A percentile compares a stretch with the other conserved stretches of the same genome.
phyloP scores from a whole-genome alignment of 805 yeast genomes.

The Yamadazyma kitorensis region DNA sequence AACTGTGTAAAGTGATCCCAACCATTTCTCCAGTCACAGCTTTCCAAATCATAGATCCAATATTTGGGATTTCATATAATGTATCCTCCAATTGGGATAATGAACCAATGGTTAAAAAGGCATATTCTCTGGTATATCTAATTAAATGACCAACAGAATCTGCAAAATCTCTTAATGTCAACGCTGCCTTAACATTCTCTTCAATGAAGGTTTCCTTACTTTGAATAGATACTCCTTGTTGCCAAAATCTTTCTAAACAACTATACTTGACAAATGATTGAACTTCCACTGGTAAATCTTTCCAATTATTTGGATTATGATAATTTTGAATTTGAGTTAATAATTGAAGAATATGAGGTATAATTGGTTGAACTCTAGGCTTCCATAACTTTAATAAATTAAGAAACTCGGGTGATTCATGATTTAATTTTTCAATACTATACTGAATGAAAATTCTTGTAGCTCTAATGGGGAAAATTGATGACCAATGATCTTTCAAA shows the following conservation, averaged over 20 bases:
- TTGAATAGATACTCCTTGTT: slow-evolving; percentile 93
- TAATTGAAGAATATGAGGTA: slow-evolving; percentile 86
- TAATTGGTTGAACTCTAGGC: slow-evolving; percentile 86
- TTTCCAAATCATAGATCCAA: slow-evolving; percentile 73
- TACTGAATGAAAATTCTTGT: slow-evolving; percentile 94
- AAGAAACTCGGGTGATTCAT: slow-evolving; percentile 70
- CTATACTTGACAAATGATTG: slow-evolving; percentile 89
- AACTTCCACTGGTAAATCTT: slow-evolving; percentile 79
- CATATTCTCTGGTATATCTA: slow-evolving; percentile 94
- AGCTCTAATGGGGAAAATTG: slow-evolving; percentile 92
- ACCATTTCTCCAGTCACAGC: slow-evolving; percentile 82
- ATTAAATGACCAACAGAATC: slow-evolving; percentile 96
- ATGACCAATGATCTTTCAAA: slow-evolving; percentile 88
- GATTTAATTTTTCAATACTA: slow-evolving; percentile 86
- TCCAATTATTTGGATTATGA: slow-evolving; percentile 93
- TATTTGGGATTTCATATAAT: slow-evolving; percentile 78
- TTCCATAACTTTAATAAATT: slow-evolving; percentile 78
- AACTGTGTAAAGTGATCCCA: slow-evolving; percentile 90
- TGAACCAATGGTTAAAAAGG: slow-evolving; percentile 84
- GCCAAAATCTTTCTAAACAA: slow-evolving; percentile 96
- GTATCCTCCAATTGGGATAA: slow-evolving; percentile 88
- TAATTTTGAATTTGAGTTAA: slow-evolving; percentile 90
- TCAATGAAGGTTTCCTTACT: slow-evolving; percentile 91
- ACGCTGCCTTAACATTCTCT: slow-evolving; percentile 91
- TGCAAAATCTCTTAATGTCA: slow-evolving; percentile 92